A percentile compares a stretch with the other conserved stretches of the same genome.
These are phyloP conservation scores for Dichotomocladium elegans DNA, from an alignment of 371 early-diverging fungal genomes.

Conservation along the genomic window DNA sequence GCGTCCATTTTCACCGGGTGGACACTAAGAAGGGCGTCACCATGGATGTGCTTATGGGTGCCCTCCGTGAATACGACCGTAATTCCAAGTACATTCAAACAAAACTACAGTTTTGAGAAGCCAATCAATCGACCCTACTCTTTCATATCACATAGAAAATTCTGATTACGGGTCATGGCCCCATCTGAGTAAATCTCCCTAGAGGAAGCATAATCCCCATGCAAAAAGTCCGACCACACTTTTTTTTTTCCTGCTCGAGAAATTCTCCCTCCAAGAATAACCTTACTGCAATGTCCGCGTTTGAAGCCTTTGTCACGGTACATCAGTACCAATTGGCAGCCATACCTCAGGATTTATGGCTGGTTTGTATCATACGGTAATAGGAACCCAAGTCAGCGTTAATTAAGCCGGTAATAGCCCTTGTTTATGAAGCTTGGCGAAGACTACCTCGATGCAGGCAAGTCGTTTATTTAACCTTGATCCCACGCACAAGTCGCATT, in stretches of 20 bases:
- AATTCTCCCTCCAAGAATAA: not conserved
- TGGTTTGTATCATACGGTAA: constrained; percentile 43
- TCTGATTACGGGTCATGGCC: no score
- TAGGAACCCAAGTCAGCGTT: no score
- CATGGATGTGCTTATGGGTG: constrained; percentile 22
- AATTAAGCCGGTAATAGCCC: no score
- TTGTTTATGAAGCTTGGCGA: constrained; percentile 58
- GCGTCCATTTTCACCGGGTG: constrained; percentile 32
- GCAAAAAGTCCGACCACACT: not conserved
- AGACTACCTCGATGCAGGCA: constrained; percentile 62
- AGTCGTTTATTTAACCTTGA: not conserved
- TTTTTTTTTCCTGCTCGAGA: not conserved
- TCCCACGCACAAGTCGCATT: not conserved
- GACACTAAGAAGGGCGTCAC: constrained; percentile 29
- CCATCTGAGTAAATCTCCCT: no score
- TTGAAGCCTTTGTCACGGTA: constrained; percentile 55
- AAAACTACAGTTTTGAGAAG: constrained; percentile 18
- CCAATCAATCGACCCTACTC: no score
- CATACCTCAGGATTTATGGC: constrained; percentile 59
- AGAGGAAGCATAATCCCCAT: no score
- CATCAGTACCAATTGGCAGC: constrained; percentile 57
- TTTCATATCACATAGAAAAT: no score
- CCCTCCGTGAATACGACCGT: constrained; percentile 18
- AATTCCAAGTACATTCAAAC: constrained; percentile 21
- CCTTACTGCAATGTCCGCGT: constrained; percentile 16